phyloP scores from a whole-genome alignment of 306 rosid species.

The Vigna reflexopilosa region DNA sequence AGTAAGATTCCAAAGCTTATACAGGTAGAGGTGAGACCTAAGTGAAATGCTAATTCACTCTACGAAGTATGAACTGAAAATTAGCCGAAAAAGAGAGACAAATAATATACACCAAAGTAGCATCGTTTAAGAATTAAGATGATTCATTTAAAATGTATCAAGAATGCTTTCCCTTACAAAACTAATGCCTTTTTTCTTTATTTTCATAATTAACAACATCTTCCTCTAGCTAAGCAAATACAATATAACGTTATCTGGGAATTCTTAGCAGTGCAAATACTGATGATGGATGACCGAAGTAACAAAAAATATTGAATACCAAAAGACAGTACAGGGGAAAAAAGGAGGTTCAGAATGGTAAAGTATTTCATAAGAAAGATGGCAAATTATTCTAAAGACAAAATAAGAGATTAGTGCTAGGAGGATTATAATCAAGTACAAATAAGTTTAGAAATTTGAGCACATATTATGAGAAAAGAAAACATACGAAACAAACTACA shows the following conservation, averaged over 20 bases:
- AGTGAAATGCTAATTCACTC: background rate
- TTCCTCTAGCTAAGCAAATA: background rate
- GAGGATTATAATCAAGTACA: background rate
- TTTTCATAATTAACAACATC: background rate
- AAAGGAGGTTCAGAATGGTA: background rate
- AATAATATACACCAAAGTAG: background rate
- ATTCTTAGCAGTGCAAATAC: background rate
- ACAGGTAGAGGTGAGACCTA: background rate
- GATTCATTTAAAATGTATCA: background rate
- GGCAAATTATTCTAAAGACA: background rate
- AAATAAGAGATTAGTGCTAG: background rate
- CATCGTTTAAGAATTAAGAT: background rate
- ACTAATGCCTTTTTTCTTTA: background rate
- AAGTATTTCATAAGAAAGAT: background rate
- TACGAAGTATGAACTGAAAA: background rate
- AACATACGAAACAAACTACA: background rate
- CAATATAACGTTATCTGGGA: background rate
- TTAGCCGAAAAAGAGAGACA: background rate
- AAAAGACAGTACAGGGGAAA: background rate
- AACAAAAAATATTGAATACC: background rate
- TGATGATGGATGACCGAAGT: background rate
- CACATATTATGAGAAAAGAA: background rate
- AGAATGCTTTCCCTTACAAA: background rate
- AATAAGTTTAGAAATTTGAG: background rate
- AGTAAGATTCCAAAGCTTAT: constrained; percentile 7